These are phyloP conservation scores for Pyrenophora graminea DNA, from an alignment of 2,329 filamentous ascomycete species.

Conservation along the genomic window DNA sequence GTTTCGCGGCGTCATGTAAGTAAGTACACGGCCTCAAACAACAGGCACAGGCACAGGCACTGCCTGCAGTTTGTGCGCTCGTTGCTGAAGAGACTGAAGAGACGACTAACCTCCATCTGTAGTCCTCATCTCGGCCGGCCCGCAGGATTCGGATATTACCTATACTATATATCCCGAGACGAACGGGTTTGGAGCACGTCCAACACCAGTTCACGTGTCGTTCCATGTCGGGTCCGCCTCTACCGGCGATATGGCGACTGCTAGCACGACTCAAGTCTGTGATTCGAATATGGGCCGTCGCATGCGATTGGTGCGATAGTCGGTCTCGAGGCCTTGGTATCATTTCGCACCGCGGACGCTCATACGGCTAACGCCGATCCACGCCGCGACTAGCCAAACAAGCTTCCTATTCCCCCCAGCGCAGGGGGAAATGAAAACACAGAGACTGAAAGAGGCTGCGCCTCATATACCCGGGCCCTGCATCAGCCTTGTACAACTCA, in stretches of 20 bases:
- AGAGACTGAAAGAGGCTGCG: slow-evolving; percentile 4
- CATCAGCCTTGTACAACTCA: slow-evolving; percentile 1
- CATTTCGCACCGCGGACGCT: neutral
- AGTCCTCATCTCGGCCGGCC: too few species aligned
- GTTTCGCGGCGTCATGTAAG: too few species aligned
- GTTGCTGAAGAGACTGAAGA: too few species aligned
- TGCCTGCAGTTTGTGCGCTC: too few species aligned
- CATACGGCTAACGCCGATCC: slow-evolving; percentile 9
- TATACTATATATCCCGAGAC: too few species aligned
- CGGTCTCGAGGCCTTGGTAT: slow-evolving; percentile 2
- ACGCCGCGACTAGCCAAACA: slow-evolving; percentile 13
- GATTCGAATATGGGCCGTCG: neutral
- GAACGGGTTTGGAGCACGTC: too few species aligned
- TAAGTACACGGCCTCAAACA: too few species aligned
- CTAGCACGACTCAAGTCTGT: neutral
- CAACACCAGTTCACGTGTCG: neutral
- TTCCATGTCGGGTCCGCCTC: neutral
- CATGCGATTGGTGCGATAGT: neutral
- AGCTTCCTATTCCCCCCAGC: slow-evolving; percentile 7
- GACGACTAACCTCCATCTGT: too few species aligned
- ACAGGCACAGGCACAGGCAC: too few species aligned
- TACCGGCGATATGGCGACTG: neutral
- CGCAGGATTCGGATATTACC: too few species aligned
- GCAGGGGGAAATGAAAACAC: slow-evolving; percentile 9
- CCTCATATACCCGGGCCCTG: slow-evolving; percentile 7